Evolutionary conservation across 78 protist genomes (phyloP), one percentile per base, ranked within the genome.

Genomic region (Monosiga brevicollis): DNA sequence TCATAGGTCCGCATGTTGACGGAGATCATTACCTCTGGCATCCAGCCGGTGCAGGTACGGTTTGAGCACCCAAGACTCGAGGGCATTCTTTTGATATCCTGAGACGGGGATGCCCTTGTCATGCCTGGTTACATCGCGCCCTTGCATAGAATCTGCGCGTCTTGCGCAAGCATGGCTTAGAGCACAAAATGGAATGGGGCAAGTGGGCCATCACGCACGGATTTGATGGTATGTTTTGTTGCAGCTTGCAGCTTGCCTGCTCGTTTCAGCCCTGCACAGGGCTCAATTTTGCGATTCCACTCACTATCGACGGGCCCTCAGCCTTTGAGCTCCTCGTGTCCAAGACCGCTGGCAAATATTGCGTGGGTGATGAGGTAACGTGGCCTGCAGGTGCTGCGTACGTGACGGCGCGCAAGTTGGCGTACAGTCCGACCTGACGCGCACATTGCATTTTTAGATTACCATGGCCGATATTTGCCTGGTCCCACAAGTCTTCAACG

Each of bases 41-140:
- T 87, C 38, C 93, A 90, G 79, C 93, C 93, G 74, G 82, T 90
- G 35, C 93, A 90, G n/a, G n/a, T n/a, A n/a, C n/a, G n/a, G n/a
- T n/a, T n/a, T n/a, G n/a, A n/a, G n/a, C n/a, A n/a, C n/a, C n/a
- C n/a, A n/a, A n/a, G n/a, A n/a, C n/a, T n/a, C n/a, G n/a, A n/a
- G n/a, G n/a, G n/a, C n/a, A n/a, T n/a, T n/a, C n/a, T n/a, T n/a
- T n/a, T n/a, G n/a, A n/a, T n/a, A n/a, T n/a, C n/a, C n/a, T n/a
- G n/a, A n/a, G n/a, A n/a, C n/a, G n/a, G n/a, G n/a, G n/a, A n/a
- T n/a, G n/a, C n/a, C n/a, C n/a, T n/a, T n/a, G n/a, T n/a, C n/a
- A n/a, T n/a, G n/a, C n/a, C n/a, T n/a, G n/a, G n/a, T n/a, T n/a
- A n/a, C n/a, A n/a, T n/a, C n/a, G n/a, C n/a, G n/a, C n/a, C n/a